These are phyloP conservation scores for Pseudotsuga menziesii DNA, from an alignment of 75 land plant species.

Conservation along the genomic window DNA sequence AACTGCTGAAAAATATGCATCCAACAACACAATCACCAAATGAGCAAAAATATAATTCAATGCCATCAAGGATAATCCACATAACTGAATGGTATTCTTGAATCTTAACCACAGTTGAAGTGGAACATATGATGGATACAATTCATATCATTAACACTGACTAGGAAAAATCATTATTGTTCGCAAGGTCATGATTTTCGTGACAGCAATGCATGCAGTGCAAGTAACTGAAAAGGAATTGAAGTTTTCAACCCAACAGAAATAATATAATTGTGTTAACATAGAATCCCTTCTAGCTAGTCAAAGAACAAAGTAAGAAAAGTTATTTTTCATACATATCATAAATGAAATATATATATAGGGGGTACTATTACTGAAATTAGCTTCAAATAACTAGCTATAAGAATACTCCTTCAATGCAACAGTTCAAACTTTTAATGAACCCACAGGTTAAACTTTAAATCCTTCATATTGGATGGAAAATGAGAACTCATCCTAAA, in stretches of 20 bases:
- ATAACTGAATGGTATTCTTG: background rate
- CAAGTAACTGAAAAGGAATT: background rate
- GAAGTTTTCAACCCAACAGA: background rate
- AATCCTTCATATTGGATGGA: too few species aligned
- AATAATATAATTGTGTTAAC: background rate
- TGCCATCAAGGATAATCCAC: background rate
- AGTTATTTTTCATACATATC: too few species aligned
- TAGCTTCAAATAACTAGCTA: too few species aligned
- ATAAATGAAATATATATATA: too few species aligned
- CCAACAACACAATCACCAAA: background rate
- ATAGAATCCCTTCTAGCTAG: background rate
- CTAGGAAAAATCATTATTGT: background rate
- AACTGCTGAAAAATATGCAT: constrained; percentile 47
- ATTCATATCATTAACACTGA: too few species aligned
- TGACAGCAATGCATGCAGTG: background rate
- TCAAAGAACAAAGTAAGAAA: background rate
- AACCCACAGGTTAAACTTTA: too few species aligned
- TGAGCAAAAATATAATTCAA: background rate
- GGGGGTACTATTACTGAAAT: too few species aligned
- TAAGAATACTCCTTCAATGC: too few species aligned
- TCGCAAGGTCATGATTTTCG: background rate
- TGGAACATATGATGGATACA: too few species aligned
- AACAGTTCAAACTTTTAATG: too few species aligned
- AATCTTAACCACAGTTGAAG: background rate
- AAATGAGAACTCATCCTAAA: too few species aligned